Evolutionary conservation across 495 filamentous ascomycete genomes (phyloP).

Genomic region (Aspergillus hancockii): DNA sequence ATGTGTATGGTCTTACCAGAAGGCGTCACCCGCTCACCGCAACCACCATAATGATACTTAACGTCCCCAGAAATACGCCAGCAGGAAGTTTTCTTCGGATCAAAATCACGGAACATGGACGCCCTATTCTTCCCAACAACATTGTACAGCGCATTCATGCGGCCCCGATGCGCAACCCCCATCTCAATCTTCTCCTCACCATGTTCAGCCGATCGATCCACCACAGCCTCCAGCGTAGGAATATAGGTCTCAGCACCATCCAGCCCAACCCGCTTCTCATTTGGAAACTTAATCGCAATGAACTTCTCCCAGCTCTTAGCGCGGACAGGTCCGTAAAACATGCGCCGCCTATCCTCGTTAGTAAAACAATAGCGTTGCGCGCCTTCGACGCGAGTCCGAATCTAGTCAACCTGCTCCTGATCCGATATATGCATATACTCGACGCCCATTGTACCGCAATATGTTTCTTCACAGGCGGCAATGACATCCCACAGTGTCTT

Average conservation of each 20-base stretch:
- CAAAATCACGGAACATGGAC: conserved; percentile 98
- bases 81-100: conserved; percentile 80
- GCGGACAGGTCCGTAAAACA: conserved; percentile 88
- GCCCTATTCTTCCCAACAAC: conserved; percentile 98
- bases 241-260: conserved; percentile 86
- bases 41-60: conserved; percentile 99
- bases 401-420: conserved; percentile 86
- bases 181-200: conserved; percentile 76
- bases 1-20: conserved; percentile 99
- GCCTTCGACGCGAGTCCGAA: conserved; percentile 78
- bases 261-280: conserved; percentile 89
- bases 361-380: conserved; percentile 82
- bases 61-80: conserved; percentile 93
- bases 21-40: conserved; percentile 96
- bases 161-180: conserved; percentile 70
- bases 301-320: conserved; percentile 84
- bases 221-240: conserved; percentile 89
- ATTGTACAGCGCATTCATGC: conserved; percentile 96
- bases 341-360: conserved; percentile 82
- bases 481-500: conserved; percentile 85
- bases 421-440: conserved; percentile 93
- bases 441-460: conserved; percentile 83
- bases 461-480: conserved; percentile 76
- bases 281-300: conserved; percentile 84
- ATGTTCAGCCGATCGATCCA: conserved; percentile 86